Base-by-base conservation (phyloP, 768 basidiomycete genomes). In the Hysterangium stoloniferum region DNA sequence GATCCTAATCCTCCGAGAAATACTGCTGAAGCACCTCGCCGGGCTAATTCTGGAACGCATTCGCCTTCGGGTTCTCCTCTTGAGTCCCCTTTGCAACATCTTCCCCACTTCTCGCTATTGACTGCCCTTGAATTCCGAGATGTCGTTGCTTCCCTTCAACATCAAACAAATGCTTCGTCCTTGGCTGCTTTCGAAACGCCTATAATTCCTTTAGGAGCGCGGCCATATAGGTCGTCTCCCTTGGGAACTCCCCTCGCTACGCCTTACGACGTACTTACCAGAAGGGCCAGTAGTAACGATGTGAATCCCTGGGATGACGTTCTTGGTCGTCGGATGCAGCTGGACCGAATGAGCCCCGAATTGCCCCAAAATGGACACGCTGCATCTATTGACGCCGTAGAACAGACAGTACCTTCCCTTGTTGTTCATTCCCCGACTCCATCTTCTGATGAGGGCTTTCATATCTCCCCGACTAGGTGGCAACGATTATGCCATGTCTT, bases 61-160 rank as follows among this genome's bases (percentile, higher is more conserved):
- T 33, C 49, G 31, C 37, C 49, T n/a, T 68, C 47, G 71, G 77
- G 12, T 74, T 79, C 5, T 56, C 63, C 42, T 56, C n/a, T 41
- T 20, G 25, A 63, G 57, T 53, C 72, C 20, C 53, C 69, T 56
- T 65, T 70, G 32, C 64, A 66, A 8, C 77, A 79, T 54, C 76
- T 90, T 66, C 86, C 86, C 2, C 88, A 86, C 0, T 91, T 91
- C 59, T 97, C 95, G 2, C 77, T 99, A 1, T 78, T 98, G 4
- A 91, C 95, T 7, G 96, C 96, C 0, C 77, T 99, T 37, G 96
- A 99, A 65, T 99, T 99, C 67, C 77, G 93, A 15, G 84, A 93
- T 53, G 86, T 97, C 20, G 85, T 99, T 19, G 75, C 85, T 9
- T 82, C 85, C 0, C 71, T 99, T 20, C 79, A 81, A 55, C 73